These are phyloP conservation scores for Scheffersomyces quercinus DNA, from an alignment of 1,139 yeast genomes.

Conservation along the genomic window DNA sequence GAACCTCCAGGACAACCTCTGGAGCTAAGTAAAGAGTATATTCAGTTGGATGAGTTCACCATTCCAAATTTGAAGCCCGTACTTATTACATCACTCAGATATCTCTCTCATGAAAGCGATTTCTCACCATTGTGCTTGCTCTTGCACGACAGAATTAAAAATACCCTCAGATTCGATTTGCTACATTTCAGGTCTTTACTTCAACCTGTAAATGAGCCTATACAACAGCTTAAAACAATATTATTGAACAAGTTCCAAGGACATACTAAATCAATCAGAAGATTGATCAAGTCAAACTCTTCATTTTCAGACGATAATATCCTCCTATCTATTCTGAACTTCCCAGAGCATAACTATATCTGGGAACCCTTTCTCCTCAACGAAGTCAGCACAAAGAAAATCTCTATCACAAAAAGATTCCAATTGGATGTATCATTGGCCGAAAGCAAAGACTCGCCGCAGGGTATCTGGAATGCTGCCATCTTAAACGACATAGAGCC, in stretches of 20 bases:
- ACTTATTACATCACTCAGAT: slow-evolving; percentile 20
- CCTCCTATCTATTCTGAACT: slow-evolving; percentile 42
- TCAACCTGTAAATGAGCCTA: not conserved
- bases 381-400: slow-evolving; percentile 13
- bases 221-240: slow-evolving; percentile 3
- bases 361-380: slow-evolving; percentile 56
- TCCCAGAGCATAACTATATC: slow-evolving; percentile 57
- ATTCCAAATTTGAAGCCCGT: slow-evolving; percentile 23
- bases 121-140: slow-evolving; percentile 23
- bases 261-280: slow-evolving; percentile 76
- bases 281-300: slow-evolving; percentile 57
- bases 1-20: not conserved
- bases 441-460: slow-evolving; percentile 6
- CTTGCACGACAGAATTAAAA: slow-evolving; percentile 41
- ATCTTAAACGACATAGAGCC: slow-evolving; percentile 34
- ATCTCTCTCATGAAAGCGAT: slow-evolving; percentile 12
- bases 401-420: slow-evolving; percentile 39
- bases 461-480: slow-evolving; percentile 32
- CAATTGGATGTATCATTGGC: slow-evolving; percentile 25
- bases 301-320: slow-evolving; percentile 25
- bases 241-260: slow-evolving; percentile 68
- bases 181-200: slow-evolving; percentile 15
- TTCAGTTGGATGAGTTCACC: slow-evolving; percentile 15
- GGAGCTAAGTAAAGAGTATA: not conserved
- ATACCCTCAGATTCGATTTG: slow-evolving; percentile 32